Base-by-base conservation (phyloP, 2,329 filamentous ascomycete species). In the Pseudophaeomoniella oleicola region DNA sequence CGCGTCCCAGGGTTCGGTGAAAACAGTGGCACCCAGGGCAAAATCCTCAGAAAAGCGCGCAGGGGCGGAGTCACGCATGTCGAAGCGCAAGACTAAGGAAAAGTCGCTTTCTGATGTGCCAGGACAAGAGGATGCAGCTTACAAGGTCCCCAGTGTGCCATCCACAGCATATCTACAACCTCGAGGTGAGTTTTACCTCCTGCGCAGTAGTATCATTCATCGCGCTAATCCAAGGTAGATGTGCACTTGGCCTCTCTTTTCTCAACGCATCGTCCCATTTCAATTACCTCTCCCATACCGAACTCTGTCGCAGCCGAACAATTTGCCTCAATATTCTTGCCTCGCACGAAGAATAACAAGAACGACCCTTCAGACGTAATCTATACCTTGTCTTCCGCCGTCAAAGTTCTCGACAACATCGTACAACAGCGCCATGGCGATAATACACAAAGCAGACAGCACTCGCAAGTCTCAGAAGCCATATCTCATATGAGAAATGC, bases 201-300 rank as follows among this genome's bases (percentile, higher is more conserved):
- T 12, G 31, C 10, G 10, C 31, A 33, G 15, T 33, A 14, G 10
- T 6, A 2, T 35, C 14, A 19, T 16, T 19, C 34, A 16, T 30
- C 19, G 13, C 12, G 27, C 40, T 43, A 39, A 44, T 31, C 31
- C 4, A 11, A 17, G 10, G 44, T 46, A 96, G 90, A 92, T 52
- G 71, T 96, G 42, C 79, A 81, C 44, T 68, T 94, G 32, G 90
- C 88, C 5, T 81, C 81, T 41, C 96, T 98, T 69, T 96, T 96
- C 67, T 92, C 87, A 44, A 80, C 93, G 46, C 85, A 98, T 62
- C 78, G 90, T 42, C 90, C 90, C 32, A 88, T 98, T 52, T 93
- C 85, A 38, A 75, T 94, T 46, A 86, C 79, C 35, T 78, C 79
- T 49, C 78, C 80, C 46, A 78, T 94, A 52, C 90, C 81, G 38